Evolutionary conservation across 495 filamentous ascomycete genomes (phyloP).

Genomic region (Immersiella caudata): DNA sequence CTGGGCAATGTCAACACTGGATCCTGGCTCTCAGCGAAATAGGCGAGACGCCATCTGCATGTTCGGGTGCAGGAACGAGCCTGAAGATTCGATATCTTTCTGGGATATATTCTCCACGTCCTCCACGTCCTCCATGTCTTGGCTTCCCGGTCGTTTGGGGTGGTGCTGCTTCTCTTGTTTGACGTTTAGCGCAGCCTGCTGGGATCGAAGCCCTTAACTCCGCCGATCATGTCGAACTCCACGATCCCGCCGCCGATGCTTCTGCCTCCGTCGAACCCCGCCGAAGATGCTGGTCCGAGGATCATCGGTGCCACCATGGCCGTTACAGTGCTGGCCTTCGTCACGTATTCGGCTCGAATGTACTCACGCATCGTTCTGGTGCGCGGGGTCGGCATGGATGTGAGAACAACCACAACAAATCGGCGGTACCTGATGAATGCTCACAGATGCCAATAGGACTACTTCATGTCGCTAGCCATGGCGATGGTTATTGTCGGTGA

Average conservation of each 20-base stretch:
- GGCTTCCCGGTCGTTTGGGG: not conserved
- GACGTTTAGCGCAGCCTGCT: no score
- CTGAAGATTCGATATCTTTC: no score
- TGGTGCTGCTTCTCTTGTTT: not conserved
- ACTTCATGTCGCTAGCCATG: conserved; percentile 23
- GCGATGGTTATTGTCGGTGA: conserved; percentile 29
- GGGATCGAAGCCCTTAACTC: not conserved
- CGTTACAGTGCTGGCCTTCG: conserved; percentile 39
- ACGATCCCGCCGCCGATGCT: not conserved
- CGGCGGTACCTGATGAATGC: no score
- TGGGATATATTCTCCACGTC: no score
- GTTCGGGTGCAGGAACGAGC: no score
- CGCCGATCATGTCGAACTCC: conserved; percentile 18
- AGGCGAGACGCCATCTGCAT: no score
- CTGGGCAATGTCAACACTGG: no score
- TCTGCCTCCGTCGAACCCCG: conserved; percentile 25
- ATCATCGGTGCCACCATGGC: conserved; percentile 46
- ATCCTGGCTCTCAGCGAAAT: no score
- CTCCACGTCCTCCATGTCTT: no score
- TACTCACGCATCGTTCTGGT: conserved; percentile 50
- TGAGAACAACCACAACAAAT: conserved; percentile 9
- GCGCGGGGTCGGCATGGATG: conserved; percentile 51
- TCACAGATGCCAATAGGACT: conserved; percentile 18
- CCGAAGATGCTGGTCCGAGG: conserved; percentile 44
- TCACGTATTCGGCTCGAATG: conserved; percentile 37